Conservation (phyloP, 106 monocot genomes). For the Posidonia australis region DNA sequence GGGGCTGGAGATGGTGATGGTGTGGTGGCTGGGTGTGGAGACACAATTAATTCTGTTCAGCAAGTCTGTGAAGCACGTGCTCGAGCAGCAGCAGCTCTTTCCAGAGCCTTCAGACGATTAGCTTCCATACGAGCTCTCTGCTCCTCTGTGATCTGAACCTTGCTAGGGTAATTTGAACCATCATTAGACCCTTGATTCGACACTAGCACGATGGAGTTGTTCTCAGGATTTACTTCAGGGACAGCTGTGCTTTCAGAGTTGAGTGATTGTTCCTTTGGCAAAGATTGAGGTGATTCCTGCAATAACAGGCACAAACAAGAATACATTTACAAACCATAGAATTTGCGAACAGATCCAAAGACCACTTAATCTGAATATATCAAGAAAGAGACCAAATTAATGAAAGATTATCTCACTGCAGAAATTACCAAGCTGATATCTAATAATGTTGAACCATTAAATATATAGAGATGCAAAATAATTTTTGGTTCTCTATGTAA, state of each 20-base stretch:
- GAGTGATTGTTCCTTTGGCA: constrained; percentile 19
- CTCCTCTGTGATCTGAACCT: constrained; percentile 64
- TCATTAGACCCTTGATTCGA: constrained; percentile 4
- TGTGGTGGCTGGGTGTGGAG: no score
- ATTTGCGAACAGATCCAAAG: neutral
- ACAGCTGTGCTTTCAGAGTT: constrained; percentile 7
- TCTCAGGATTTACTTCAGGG: constrained; percentile 6
- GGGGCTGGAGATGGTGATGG: no score
- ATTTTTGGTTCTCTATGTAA: no score
- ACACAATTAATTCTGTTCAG: no score
- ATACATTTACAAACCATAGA: neutral
- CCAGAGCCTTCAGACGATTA: constrained; percentile 73
- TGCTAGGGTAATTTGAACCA: neutral
- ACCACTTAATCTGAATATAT: no score
- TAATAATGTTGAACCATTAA: no score
- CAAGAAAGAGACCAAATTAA: no score
- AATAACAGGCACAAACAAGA: neutral
- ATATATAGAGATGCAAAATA: no score
- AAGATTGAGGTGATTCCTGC: constrained; percentile 10
- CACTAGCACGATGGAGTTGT: neutral
- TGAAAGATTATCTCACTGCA: no score
- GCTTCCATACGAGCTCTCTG: constrained; percentile 80
- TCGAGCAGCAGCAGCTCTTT: constrained; percentile 60
- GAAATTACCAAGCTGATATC: no score
- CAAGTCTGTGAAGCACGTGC: constrained; percentile 10